phyloP scores from a whole-genome alignment of 2,329 filamentous ascomycete species.

The Phyllosticta ampelicida region DNA sequence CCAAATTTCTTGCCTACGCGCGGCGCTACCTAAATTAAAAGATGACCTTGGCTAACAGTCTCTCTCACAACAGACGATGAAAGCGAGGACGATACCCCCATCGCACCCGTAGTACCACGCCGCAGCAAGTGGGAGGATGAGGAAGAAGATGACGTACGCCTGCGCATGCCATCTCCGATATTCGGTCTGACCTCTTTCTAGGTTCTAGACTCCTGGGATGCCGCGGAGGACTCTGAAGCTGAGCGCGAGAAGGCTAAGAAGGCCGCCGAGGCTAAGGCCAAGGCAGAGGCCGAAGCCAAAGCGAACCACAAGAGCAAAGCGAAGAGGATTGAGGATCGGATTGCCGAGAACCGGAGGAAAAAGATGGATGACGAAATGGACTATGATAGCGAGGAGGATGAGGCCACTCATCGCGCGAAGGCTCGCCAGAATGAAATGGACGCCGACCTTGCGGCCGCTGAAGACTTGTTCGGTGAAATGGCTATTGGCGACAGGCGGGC shows the following conservation, averaged over 20 bases:
- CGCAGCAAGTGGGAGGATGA: constrained; percentile 83
- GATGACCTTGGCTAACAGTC: constrained; percentile 11
- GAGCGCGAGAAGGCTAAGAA: constrained; percentile 93
- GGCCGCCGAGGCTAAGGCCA: constrained; percentile 74
- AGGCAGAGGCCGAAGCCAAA: constrained; percentile 77
- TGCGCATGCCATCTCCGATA: constrained; percentile 23
- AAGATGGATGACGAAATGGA: constrained; percentile 45
- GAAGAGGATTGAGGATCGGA: constrained; percentile 73
- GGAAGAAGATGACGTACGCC: constrained; percentile 68
- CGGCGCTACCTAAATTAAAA: not conserved
- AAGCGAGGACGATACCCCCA: constrained; percentile 47
- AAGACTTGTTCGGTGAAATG: constrained; percentile 77
- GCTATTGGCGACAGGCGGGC: constrained; percentile 48
- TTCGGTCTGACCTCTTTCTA: constrained; percentile 26
- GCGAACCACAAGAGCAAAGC: constrained; percentile 85
- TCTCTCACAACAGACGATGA: constrained; percentile 26
- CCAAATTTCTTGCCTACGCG: constrained; percentile 11
- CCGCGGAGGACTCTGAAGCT: constrained; percentile 89
- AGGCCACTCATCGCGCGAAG: constrained; percentile 61
- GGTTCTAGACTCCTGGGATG: constrained; percentile 95
- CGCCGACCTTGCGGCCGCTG: constrained; percentile 76
- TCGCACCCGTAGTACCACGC: constrained; percentile 34
- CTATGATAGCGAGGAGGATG: constrained; percentile 56
- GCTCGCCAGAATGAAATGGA: constrained; percentile 75
- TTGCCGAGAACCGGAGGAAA: constrained; percentile 47